Conservation (phyloP, 768 basidiomycete species). For the Naganishia friedmannii region DNA sequence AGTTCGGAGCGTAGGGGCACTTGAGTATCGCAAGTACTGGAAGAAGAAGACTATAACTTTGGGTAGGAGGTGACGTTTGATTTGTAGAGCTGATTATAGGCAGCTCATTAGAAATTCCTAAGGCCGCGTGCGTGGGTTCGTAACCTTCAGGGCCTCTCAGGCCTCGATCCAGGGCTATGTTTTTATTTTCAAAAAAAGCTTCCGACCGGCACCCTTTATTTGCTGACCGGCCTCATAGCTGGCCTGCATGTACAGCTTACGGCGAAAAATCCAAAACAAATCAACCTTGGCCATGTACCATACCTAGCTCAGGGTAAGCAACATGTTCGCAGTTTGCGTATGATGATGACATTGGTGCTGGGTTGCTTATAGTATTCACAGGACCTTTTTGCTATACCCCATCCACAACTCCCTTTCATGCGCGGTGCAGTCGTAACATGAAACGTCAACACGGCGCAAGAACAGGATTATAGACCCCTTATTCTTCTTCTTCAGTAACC, state of each 20-base stretch:
- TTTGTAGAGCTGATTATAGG: no score
- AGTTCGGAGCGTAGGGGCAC: no score
- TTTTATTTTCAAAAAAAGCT: neutral
- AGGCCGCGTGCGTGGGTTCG: no score
- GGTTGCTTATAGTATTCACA: neutral
- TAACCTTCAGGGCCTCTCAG: no score
- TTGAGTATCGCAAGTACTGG: neutral
- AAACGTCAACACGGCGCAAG: constrained; percentile 1
- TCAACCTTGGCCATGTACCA: neutral
- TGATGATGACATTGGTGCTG: neutral
- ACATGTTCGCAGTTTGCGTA: neutral
- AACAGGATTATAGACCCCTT: neutral
- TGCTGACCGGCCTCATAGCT: constrained; percentile 15
- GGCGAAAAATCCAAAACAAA: constrained; percentile 4
- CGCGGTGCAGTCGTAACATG: neutral
- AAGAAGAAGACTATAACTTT: neutral
- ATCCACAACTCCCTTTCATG: neutral
- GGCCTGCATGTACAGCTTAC: neutral
- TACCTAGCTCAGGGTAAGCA: neutral
- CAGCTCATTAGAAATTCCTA: no score
- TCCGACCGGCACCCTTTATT: constrained; percentile 7
- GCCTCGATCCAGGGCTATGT: neutral
- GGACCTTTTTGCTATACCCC: neutral
- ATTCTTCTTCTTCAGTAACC: neutral
- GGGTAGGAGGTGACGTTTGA: neutral